A percentile compares a stretch with the other conserved stretches of the same genome.
These are phyloP conservation scores for Tetradesmus obliquus DNA, from an alignment of 139 green algal genomes.

Conservation along the genomic window DNA sequence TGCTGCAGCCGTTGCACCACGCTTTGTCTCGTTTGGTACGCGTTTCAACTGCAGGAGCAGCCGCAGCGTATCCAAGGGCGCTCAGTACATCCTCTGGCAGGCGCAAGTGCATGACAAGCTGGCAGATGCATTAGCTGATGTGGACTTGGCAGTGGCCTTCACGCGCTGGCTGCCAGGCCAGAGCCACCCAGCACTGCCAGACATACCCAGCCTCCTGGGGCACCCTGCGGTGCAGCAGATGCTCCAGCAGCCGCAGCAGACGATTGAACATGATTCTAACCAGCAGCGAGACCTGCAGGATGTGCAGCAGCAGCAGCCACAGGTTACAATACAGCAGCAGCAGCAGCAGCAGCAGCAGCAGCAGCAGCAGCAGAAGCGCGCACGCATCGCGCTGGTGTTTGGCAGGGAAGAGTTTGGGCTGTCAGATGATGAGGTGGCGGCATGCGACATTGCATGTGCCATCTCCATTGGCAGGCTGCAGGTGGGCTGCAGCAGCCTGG, in stretches of 20 bases:
- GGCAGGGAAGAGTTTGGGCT: slow-evolving; percentile 75
- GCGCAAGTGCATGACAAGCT: slow-evolving; percentile 50
- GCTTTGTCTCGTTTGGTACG: too few species aligned
- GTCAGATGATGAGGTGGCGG: slow-evolving; percentile 66
- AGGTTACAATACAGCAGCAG: not conserved
- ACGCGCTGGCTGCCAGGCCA: slow-evolving; percentile 61
- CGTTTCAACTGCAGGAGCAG: slow-evolving; percentile 15
- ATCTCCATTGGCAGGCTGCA: slow-evolving; percentile 73
- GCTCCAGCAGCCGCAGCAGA: slow-evolving; percentile 17
- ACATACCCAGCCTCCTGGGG: slow-evolving; percentile 14
- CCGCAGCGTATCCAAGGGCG: slow-evolving; percentile 64
- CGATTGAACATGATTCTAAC: not conserved
- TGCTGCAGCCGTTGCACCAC: not conserved
- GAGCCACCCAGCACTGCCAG: slow-evolving; percentile 29
- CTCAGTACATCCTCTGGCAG: slow-evolving; percentile 68
- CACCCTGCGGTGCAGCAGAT: slow-evolving; percentile 23
- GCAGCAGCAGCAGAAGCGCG: not conserved
- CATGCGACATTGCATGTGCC: slow-evolving; percentile 63
- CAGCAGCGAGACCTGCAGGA: not conserved
- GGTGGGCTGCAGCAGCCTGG: not conserved
- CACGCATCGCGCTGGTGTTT: slow-evolving; percentile 70
- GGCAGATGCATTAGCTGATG: slow-evolving; percentile 50
- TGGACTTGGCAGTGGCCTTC: slow-evolving; percentile 58
- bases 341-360: slow-evolving; percentile 22
- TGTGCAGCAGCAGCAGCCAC: not conserved